These are phyloP conservation scores for Metschnikowia peoriensis DNA, from an alignment of 805 yeast genomes.

Conservation along the genomic window DNA sequence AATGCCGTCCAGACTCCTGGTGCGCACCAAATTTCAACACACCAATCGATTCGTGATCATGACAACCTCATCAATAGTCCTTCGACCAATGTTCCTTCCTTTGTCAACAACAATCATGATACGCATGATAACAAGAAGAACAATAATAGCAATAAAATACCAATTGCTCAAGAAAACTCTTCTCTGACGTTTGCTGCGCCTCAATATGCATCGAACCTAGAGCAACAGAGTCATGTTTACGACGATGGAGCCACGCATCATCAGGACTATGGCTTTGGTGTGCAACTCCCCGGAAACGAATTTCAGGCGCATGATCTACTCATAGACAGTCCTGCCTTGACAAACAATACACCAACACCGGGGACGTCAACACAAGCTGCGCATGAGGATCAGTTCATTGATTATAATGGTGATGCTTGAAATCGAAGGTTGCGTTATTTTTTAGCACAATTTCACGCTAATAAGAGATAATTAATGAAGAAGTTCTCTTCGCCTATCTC, in stretches of 20 bases:
- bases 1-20: conserved; percentile 17
- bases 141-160: background rate
- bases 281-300: conserved; percentile 5
- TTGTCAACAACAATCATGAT: background rate
- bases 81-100: conserved; percentile 17
- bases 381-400: conserved; percentile 26
- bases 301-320: conserved; percentile 14
- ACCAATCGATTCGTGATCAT: conserved; percentile 6
- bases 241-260: conserved; percentile 5
- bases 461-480: too few relatives aligned
- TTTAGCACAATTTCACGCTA: too few relatives aligned
- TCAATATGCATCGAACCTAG: background rate
- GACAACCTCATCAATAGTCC: conserved; percentile 16
- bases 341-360: conserved; percentile 14
- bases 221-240: conserved; percentile 3
- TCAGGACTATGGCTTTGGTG: conserved; percentile 13
- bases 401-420: conserved; percentile 22
- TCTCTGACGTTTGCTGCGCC: conserved; percentile 3
- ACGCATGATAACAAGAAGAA: background rate
- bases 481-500: too few relatives aligned
- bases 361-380: conserved; percentile 11
- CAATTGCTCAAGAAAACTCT: background rate
- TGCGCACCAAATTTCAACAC: conserved; percentile 6
- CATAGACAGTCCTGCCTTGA: conserved; percentile 13
- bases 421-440: background rate